phyloP scores from a whole-genome alignment of 495 filamentous ascomycete species.

The Neurospora sp. region DNA sequence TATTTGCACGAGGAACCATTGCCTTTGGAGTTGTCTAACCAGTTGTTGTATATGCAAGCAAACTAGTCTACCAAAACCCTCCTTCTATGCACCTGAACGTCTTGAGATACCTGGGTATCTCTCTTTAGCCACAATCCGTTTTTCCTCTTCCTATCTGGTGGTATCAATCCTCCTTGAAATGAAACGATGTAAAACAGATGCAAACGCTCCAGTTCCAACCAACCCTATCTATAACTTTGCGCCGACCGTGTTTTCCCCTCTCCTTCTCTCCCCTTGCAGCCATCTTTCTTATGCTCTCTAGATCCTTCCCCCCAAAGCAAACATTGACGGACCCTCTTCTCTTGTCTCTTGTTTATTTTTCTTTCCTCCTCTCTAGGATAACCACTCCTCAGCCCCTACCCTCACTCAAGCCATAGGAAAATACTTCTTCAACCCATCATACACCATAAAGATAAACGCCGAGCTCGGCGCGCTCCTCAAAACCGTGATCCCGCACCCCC shows the following conservation, averaged over 20 bases:
- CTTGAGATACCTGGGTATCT: neutral
- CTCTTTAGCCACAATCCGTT: neutral
- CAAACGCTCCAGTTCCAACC: neutral
- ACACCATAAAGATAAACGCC: slow-evolving; percentile 94
- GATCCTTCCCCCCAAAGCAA: neutral
- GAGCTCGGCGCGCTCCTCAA: slow-evolving; percentile 79
- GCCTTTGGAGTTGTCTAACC: neutral
- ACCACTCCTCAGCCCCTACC: neutral
- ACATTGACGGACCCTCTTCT: neutral
- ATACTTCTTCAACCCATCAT: slow-evolving; percentile 66
- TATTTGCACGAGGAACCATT: neutral
- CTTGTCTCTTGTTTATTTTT: neutral
- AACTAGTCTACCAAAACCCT: neutral
- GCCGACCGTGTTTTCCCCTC: neutral
- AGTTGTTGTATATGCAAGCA: neutral
- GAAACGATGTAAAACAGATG: neutral
- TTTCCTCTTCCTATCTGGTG: neutral
- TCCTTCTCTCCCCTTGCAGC: neutral
- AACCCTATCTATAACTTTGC: neutral
- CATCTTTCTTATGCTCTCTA: neutral
- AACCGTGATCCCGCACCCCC: slow-evolving; percentile 92
- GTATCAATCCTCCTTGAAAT: neutral
- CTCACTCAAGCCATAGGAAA: slow-evolving; percentile 31
- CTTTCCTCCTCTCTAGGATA: neutral
- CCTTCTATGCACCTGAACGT: neutral